These are phyloP conservation scores for Blumeria hordei DNA, from an alignment of 2,329 filamentous ascomycete species.

Conservation along the genomic window DNA sequence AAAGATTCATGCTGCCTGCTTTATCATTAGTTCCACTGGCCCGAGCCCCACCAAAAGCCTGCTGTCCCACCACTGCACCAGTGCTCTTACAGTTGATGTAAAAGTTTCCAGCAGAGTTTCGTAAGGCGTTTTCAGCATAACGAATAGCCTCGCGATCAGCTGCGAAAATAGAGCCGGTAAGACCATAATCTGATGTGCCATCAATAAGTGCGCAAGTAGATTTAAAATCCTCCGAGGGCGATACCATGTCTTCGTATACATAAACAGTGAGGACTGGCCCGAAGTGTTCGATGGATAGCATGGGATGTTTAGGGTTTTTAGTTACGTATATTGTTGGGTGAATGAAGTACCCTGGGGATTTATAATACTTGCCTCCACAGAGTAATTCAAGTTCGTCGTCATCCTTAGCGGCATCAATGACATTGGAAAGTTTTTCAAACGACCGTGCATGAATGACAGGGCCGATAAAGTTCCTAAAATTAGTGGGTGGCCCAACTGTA, in stretches of 20 bases:
- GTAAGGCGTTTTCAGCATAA: constrained; percentile 43
- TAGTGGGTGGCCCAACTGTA: constrained; percentile 41
- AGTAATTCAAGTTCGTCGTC: constrained; percentile 51
- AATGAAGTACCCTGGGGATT: constrained; percentile 58
- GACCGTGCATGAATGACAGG: constrained; percentile 65
- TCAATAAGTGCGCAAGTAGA: constrained; percentile 40
- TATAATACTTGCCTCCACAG: constrained; percentile 54
- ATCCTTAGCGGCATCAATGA: constrained; percentile 58
- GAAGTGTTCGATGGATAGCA: constrained; percentile 60
- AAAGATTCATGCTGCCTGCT: constrained; percentile 38
- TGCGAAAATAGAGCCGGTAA: constrained; percentile 58
- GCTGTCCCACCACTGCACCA: constrained; percentile 47
- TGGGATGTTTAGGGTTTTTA: constrained; percentile 45
- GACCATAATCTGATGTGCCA: constrained; percentile 47
- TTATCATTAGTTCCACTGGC: constrained; percentile 53
- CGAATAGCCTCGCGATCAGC: constrained; percentile 39
- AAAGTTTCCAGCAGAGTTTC: constrained; percentile 59
- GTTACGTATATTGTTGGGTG: constrained; percentile 64
- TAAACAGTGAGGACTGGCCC: constrained; percentile 53
- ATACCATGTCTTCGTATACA: constrained; percentile 46
- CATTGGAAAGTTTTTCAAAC: constrained; percentile 56
- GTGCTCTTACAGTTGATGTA: constrained; percentile 72
- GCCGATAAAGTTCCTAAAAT: constrained; percentile 58
- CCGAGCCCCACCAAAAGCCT: constrained; percentile 44
- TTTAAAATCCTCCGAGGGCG: constrained; percentile 27